Evolutionary conservation across 805 yeast species (phyloP), one percentile per base, ranked within the genome.

Genomic region (Pichia exigua): DNA sequence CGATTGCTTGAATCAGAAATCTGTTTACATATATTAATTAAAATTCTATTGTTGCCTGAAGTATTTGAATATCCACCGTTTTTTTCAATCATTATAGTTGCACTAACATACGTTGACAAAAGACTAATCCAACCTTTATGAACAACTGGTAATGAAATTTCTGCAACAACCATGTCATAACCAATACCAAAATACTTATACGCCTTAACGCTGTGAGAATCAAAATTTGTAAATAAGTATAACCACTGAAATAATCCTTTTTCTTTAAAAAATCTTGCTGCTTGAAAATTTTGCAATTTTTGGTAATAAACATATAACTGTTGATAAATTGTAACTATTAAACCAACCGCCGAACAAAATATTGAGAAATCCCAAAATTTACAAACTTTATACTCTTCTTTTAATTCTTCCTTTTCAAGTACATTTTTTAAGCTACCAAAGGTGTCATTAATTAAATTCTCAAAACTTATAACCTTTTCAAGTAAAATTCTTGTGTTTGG

Each of bases 221-320:
- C 17, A 54, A 72, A 74, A 50, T 66, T 62, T 1, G 73, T 63
- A 59, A 69, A 62, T n/a, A 73, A 51, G 50, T 70, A 72, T 28
- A 61, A 58, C 32, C 66, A 61, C 5, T 53, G 46, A 9, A 64
- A 52, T 18, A 72, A 21, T 2, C 71, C 57, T 56, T 72, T 73
- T 47, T 68, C 68, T 47, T 70, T 44, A 48, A 75, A 70, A 53
- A 63, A 73, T 48, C 63, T 71, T 0, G 75, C 66, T 28, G 73
- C 67, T 15, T 62, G 59, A 12, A 53, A 44, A 56, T 73, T 67
- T n/a, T 62, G 63, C 17, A 55, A 45, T 38, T 47, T 48, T 42
- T 75, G 75, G 50, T 70, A 76, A 48, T 66, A 62, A 27, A 74
- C 56, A 54, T 70, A 69, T n/a, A 77, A 60, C 53, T 75, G 74